Conservation (phyloP, 352 stramenopile species). For the Phytophthora quininea region DNA sequence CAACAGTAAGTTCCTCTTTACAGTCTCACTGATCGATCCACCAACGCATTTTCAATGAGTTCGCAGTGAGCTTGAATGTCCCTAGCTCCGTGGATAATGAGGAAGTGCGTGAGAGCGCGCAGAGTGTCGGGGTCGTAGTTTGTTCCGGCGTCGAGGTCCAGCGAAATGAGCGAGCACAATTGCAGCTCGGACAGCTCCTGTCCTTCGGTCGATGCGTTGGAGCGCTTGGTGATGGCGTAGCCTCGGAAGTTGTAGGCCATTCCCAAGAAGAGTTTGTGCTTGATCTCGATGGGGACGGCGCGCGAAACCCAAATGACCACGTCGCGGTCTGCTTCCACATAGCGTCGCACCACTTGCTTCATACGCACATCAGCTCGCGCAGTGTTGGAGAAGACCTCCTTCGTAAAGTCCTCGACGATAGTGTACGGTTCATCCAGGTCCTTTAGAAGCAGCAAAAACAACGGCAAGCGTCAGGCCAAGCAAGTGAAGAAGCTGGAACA, state of each 20-base stretch:
- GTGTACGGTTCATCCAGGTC: conserved; percentile 49
- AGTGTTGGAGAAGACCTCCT: conserved; percentile 57
- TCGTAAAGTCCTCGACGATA: conserved; percentile 57
- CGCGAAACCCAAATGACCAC: conserved; percentile 64
- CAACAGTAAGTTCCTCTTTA: too few relatives aligned
- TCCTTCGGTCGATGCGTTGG: conserved; percentile 24
- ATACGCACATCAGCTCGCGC: conserved; percentile 51
- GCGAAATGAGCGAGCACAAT: conserved; percentile 52
- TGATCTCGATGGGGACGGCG: conserved; percentile 52
- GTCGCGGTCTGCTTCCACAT: conserved; percentile 55
- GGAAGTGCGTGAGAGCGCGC: conserved; percentile 48
- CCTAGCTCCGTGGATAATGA: conserved; percentile 34
- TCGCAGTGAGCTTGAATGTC: conserved; percentile 43
- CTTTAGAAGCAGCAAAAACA: conserved; percentile 3
- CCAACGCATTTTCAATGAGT: conserved; percentile 51
- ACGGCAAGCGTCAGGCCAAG: not conserved
- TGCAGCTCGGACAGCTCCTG: conserved; percentile 48
- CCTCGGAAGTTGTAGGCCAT: conserved; percentile 50
- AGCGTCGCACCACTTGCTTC: conserved; percentile 62
- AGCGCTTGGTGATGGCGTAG: conserved; percentile 56
- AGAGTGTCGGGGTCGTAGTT: conserved; percentile 31
- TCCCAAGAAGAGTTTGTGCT: conserved; percentile 37
- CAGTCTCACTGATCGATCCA: conserved; percentile 18
- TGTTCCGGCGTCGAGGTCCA: conserved; percentile 34
- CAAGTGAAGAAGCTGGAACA: too few relatives aligned